Percentiles rank a stretch among this genome's conserved stretches.
Evolutionary conservation across 345 rosid genomes (phyloP).

Genomic region (Rhodamnia rubescens): DNA sequence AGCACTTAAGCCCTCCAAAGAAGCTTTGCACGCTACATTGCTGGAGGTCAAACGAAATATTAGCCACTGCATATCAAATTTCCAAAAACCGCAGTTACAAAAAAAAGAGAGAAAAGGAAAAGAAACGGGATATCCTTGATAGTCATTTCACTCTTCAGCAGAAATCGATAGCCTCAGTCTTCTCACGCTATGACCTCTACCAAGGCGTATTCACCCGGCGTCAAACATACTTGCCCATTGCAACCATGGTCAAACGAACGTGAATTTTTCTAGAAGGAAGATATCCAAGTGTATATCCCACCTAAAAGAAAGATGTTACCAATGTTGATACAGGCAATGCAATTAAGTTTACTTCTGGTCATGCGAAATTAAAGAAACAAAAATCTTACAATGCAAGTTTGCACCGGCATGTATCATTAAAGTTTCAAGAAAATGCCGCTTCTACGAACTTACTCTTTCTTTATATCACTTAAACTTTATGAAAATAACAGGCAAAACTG

Average conservation of each 20-base stretch:
- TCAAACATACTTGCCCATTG: not conserved
- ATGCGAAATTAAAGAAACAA: not conserved
- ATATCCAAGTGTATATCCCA: not conserved
- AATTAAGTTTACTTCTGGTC: not conserved
- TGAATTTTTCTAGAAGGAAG: not conserved
- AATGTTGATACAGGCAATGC: no score
- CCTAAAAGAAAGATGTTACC: no score
- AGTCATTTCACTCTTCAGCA: not conserved
- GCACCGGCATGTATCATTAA: not conserved
- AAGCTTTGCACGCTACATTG: not conserved
- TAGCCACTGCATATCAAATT: not conserved
- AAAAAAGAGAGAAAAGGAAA: not conserved
- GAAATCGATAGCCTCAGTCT: not conserved
- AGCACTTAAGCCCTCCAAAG: not conserved
- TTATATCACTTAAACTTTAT: not conserved
- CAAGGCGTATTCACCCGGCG: not conserved
- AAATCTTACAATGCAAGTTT: not conserved
- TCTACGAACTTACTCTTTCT: not conserved
- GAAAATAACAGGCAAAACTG: not conserved
- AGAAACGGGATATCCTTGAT: not conserved
- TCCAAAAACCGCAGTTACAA: not conserved
- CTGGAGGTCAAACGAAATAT: not conserved
- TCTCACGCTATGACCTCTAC: not conserved
- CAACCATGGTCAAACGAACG: not conserved
- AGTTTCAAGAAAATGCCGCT: not conserved